Base-by-base conservation (phyloP, 1,139 yeast species). In the Suhomyces panamericanus region DNA sequence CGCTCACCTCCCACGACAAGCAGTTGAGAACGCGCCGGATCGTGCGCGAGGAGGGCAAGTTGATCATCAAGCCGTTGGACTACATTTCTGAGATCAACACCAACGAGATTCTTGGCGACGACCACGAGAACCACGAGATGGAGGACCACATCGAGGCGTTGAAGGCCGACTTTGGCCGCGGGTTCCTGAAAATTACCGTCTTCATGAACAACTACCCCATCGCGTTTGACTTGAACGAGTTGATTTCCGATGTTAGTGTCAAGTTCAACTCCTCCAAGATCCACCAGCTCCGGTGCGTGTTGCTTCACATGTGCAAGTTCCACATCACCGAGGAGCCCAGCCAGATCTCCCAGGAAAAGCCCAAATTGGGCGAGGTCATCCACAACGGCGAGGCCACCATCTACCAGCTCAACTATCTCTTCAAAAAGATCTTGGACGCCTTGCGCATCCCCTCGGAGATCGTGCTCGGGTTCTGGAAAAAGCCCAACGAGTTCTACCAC, bases 381-480 rank as follows among this genome's bases (percentile, higher is more conserved):
- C 44, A 51, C 17, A 63, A 62, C 45, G 74, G 75, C 7, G 76
- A 74, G 51, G 78, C 73, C 8, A 64, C 93, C 0, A 75, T 93
- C 1, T 84, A 79, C 53, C 96, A 89, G 59, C 62, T 91, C 47
- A 88, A 93, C 16, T 82, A 86, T 69, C 66, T 89, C 22, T 87
- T 89, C 63, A 83, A 83, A 50, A 78, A 81, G 48, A 79, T 93
- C 68, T 80, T 93, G 41, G 84, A 80, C 48, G 77, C 85, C 0
- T 70, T 91, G 43, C 81, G 85, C 20, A 76, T 93, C 35, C 83
- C 85, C 10, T 80, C 90, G 50, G 95, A 87, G 51, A 75, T 90
- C 1, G 82, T 93, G 1, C 69, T 82, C 30, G 99, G 99, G 3
- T 87, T 87, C 55, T 75, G 93, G 69, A 89, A 91, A 59, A 78